Percentiles rank a stretch among this genome's conserved stretches.
Conservation (phyloP, 116 monocot genomes). For the Trichopus zeylanicus region DNA sequence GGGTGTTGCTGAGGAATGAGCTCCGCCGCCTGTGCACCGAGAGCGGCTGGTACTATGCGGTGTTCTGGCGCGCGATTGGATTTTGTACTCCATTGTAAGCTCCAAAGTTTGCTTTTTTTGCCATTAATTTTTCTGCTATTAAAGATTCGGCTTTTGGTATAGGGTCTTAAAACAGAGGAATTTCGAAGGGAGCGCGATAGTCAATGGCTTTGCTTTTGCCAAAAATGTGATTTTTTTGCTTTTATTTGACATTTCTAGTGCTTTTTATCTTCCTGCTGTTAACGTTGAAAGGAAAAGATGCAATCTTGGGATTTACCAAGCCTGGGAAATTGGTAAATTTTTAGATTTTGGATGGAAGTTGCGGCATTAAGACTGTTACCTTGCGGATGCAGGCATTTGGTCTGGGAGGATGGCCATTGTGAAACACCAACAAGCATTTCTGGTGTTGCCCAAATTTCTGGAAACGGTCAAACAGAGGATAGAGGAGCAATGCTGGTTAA, state of each 20-base stretch:
- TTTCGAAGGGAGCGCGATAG: not conserved
- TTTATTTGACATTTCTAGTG: not conserved
- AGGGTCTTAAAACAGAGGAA: not conserved
- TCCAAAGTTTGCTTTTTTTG: not conserved
- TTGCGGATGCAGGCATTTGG: constrained; percentile 48
- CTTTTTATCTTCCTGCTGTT: not conserved
- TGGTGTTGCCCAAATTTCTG: constrained; percentile 2
- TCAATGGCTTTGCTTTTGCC: not conserved
- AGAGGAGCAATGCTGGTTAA: constrained; percentile 21
- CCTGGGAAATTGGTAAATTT: not conserved
- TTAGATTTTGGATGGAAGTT: not conserved
- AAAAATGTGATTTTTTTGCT: not conserved
- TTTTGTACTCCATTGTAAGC: constrained; percentile 35
- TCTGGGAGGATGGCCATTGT: constrained; percentile 61
- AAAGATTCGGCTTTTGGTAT: not conserved
- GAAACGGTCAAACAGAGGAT: constrained; percentile 15
- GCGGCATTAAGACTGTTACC: not conserved
- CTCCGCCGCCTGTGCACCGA: constrained; percentile 54
- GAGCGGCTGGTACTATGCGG: constrained; percentile 79
- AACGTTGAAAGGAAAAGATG: not conserved
- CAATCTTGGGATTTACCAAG: not conserved
- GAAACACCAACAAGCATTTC: constrained; percentile 12
- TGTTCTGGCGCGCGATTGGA: constrained; percentile 62
- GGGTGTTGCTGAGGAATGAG: constrained; percentile 24
- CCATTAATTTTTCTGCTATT: not conserved